Evolutionary conservation across 1,284 basidiomycete species (phyloP), one percentile per base, ranked within the genome.

Genomic region (Mycosarcoma maydis): DNA sequence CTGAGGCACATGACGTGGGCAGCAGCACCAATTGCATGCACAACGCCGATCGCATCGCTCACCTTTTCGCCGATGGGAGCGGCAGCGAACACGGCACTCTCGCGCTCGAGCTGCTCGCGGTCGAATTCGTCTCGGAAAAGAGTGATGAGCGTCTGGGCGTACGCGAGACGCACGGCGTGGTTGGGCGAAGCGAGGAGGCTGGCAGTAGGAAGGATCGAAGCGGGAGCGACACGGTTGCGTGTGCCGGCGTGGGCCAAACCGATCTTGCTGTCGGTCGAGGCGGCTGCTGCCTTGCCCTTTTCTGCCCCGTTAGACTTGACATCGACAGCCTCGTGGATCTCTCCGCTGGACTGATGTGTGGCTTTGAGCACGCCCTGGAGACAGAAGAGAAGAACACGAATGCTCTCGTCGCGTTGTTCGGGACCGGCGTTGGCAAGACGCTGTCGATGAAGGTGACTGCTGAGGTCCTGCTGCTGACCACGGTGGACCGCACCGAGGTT

Each of bases 331-430:
- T 72, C 55, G 50, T 70, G 70, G 30, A 75, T 57, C 50, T 84
- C 47, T 71, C 76, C 60, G 39, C 83, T 83, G 47, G 86, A 85
- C 55, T 85, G 82, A 57, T 90, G 87, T 2, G 90, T 88, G 1
- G 87, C 85, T 43, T 86, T 85, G 27, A 92, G 86, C n/a, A 94
- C 86, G 9, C 89, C 89, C 1, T 88, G 82, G 22, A 93, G 84
- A 4, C 88, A 88, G n/a, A 88, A 86, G 33, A 93, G 82, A 20
- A 92, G 85, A 72, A 86, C 88, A 29, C 90, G 87, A 53, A 94
- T 86, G 29, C 90, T 90, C 77, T 90, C 87, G 22, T 87, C 85
- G 45, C 69, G 64, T 45, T 76, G 67, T 89, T 86, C 51, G 84
- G 68, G 61, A 14, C 71, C 50, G 6, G 64, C 55, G 24, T 48